These are phyloP conservation scores for Alnus glutinosa DNA, from an alignment of 306 rosid genomes.

Conservation along the genomic window DNA sequence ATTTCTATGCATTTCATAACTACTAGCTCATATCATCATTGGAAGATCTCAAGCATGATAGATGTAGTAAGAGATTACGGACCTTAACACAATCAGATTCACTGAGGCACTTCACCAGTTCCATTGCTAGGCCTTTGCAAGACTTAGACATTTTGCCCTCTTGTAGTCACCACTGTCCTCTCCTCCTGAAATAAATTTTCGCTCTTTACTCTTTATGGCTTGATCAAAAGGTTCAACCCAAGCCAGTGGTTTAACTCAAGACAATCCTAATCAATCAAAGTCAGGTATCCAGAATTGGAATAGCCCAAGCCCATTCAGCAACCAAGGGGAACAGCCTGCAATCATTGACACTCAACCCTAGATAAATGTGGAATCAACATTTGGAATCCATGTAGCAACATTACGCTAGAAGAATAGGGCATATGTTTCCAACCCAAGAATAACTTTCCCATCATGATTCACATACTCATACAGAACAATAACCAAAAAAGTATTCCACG, in stretches of 20 bases:
- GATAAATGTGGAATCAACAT: background rate
- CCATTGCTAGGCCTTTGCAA: slow-evolving; percentile 87
- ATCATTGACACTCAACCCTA: background rate
- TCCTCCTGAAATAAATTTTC: background rate
- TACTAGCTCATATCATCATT: background rate
- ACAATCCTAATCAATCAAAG: background rate
- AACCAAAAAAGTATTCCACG: background rate
- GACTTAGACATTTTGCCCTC: slow-evolving; percentile 73
- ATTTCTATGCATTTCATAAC: background rate
- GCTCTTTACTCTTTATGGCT: background rate
- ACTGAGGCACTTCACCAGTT: slow-evolving; percentile 84
- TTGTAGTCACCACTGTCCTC: slow-evolving; percentile 13
- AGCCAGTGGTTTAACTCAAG: background rate
- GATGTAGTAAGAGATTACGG: background rate
- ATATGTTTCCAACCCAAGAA: background rate
- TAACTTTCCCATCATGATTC: background rate
- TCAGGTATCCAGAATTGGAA: background rate
- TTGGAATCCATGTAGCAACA: background rate
- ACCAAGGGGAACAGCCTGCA: background rate
- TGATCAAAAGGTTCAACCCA: background rate
- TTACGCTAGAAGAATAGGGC: background rate
- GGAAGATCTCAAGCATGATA: slow-evolving; percentile 8
- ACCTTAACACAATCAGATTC: slow-evolving; percentile 91
- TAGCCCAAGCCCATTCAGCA: background rate
- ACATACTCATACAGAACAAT: background rate